Evolutionary conservation across 768 basidiomycete species (phyloP).

Genomic region (Kwoniella newhampshirensis): DNA sequence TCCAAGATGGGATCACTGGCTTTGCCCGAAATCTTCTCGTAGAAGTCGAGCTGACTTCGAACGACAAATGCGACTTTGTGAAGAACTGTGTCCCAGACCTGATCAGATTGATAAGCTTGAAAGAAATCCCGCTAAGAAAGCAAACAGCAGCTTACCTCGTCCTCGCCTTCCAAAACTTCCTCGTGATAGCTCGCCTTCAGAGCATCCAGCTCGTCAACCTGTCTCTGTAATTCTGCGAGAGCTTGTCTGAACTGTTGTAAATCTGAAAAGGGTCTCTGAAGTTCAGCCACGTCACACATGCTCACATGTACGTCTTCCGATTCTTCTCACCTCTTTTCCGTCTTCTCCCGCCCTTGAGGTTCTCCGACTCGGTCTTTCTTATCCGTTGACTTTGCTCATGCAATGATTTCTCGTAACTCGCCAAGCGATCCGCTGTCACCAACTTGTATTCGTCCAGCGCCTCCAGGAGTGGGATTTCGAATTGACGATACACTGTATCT

Average conservation of each 20-base stretch:
- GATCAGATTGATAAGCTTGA: no score
- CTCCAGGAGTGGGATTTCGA: conserved; percentile 84
- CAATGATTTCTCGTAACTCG: conserved; percentile 76
- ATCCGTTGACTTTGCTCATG: conserved; percentile 82
- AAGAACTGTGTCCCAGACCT: conserved; percentile 84
- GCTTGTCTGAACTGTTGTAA: conserved; percentile 85
- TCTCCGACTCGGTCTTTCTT: conserved; percentile 77
- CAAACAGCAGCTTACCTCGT: conserved; percentile 59
- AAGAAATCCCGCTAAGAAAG: no score
- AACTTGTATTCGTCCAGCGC: conserved; percentile 72
- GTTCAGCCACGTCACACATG: no score
- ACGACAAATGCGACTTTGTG: conserved; percentile 82
- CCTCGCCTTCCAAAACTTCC: conserved; percentile 86
- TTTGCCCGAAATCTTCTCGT: conserved; percentile 61
- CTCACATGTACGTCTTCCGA: no score
- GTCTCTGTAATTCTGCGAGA: conserved; percentile 72
- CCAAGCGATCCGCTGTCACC: conserved; percentile 65
- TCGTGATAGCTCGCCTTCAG: conserved; percentile 80
- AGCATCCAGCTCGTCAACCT: conserved; percentile 87
- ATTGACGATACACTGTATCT: conserved; percentile 78
- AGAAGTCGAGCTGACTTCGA: conserved; percentile 86
- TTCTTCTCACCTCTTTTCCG: conserved; percentile 74
- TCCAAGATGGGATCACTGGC: conserved; percentile 79
- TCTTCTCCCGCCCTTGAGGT: conserved; percentile 65
- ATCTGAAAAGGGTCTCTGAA: conserved; percentile 61